A percentile compares a stretch with the other conserved stretches of the same genome.
Conservation (phyloP, 768 basidiomycete genomes). For the Rossbeevera mucosa region DNA sequence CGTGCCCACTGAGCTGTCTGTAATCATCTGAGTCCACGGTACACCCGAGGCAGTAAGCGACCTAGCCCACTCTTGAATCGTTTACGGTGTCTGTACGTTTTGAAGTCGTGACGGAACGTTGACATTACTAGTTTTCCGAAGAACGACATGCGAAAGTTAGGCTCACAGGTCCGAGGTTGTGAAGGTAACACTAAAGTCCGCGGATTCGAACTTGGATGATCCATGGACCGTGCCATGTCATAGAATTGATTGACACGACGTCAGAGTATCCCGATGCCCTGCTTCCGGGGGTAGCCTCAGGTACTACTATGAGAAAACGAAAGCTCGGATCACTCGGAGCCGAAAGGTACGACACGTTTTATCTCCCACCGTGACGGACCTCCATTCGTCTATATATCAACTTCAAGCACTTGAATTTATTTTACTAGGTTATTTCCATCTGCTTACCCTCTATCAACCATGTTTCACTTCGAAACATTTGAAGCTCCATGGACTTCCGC, state of each 20-base stretch:
- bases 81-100: no score
- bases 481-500: background rate
- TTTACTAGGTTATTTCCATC: background rate
- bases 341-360: background rate
- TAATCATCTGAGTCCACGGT: no score
- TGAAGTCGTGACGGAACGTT: no score
- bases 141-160: background rate
- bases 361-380: background rate
- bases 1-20: no score
- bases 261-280: no score
- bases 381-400: background rate
- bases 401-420: background rate
- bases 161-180: no score
- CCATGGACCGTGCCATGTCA: background rate
- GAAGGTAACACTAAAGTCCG: no score
- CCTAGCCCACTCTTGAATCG: no score
- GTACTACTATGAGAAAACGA: background rate
- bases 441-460: background rate
- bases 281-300: background rate
- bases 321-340: background rate
- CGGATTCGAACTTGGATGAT: no score
- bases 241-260: no score
- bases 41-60: no score
- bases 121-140: no score
- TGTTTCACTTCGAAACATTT: background rate